phyloP scores from a whole-genome alignment of 2,329 filamentous ascomycete species.

The Ceratocystiopsis brevicomis region DNA sequence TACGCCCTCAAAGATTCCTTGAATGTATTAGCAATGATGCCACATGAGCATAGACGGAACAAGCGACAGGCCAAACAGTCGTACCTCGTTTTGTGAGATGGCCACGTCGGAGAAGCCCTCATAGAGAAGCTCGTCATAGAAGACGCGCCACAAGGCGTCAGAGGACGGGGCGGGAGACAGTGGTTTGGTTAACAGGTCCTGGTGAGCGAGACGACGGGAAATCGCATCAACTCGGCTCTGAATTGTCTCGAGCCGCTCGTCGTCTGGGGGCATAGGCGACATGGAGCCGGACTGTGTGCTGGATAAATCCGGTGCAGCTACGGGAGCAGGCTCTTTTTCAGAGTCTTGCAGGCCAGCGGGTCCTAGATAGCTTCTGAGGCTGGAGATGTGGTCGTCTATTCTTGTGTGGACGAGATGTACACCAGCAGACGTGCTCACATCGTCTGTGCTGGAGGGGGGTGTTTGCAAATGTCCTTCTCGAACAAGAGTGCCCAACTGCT shows the following conservation, averaged over 20 bases:
- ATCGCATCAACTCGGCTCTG: conserved; percentile 42
- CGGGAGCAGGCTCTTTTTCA: too few relatives aligned
- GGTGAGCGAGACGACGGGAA: conserved; percentile 30
- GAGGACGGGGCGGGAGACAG: conserved; percentile 13
- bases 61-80: neutral
- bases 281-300: conserved; percentile 15
- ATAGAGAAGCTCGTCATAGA: conserved; percentile 35
- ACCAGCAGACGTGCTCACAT: conserved; percentile 19
- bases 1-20: conserved; percentile 42
- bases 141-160: conserved; percentile 37
- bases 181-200: conserved; percentile 11
- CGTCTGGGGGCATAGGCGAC: conserved; percentile 15
- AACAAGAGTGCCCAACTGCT: conserved; percentile 33
- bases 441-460: neutral
- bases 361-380: conserved; percentile 24
- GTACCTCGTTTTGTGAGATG: conserved; percentile 37
- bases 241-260: conserved; percentile 30
- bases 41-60: neutral
- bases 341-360: too few relatives aligned
- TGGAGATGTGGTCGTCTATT: conserved; percentile 35
- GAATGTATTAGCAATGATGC: too few relatives aligned
- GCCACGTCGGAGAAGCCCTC: conserved; percentile 39
- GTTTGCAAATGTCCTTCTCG: conserved; percentile 19
- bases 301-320: conserved; percentile 13
- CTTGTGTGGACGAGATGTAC: conserved; percentile 26